These are phyloP conservation scores for Epithemia pelagica DNA, from an alignment of 108 stramenopile species.

Conservation along the genomic window DNA sequence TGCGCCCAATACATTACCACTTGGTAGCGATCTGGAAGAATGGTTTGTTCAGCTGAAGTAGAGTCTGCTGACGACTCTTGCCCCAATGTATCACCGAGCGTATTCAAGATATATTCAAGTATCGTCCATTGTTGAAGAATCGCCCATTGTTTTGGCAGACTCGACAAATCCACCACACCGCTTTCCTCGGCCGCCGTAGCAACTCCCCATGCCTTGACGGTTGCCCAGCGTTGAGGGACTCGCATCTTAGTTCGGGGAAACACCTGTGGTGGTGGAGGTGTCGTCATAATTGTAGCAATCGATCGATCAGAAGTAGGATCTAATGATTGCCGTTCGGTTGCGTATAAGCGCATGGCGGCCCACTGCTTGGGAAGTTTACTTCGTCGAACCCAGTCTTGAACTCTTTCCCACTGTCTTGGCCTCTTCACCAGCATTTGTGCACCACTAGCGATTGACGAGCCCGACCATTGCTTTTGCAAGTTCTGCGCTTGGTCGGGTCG, in stretches of 20 bases:
- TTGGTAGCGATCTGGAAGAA: background rate
- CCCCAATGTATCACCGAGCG: background rate
- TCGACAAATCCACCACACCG: background rate
- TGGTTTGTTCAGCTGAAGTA: background rate
- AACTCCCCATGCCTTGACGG: background rate
- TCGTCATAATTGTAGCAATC: background rate
- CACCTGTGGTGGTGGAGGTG: background rate
- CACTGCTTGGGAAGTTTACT: background rate
- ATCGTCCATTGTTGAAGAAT: background rate
- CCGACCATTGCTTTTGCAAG: too few species aligned
- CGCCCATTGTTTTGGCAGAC: background rate
- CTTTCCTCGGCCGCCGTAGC: background rate
- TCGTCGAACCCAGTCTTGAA: background rate
- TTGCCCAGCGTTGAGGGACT: background rate
- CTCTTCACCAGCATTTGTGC: too few species aligned
- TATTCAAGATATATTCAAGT: background rate
- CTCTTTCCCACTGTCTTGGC: background rate
- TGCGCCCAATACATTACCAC: background rate
- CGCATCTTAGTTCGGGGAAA: background rate
- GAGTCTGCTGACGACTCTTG: background rate
- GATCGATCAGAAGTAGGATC: background rate
- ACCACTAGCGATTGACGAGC: too few species aligned
- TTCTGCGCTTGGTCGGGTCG: too few species aligned
- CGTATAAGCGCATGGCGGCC: background rate
- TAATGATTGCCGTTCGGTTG: too few species aligned